Percentiles rank a stretch among this genome's conserved stretches.
These are phyloP conservation scores for Sarocladium oryzae DNA, from an alignment of 2,329 filamentous ascomycete species.

Conservation along the genomic window DNA sequence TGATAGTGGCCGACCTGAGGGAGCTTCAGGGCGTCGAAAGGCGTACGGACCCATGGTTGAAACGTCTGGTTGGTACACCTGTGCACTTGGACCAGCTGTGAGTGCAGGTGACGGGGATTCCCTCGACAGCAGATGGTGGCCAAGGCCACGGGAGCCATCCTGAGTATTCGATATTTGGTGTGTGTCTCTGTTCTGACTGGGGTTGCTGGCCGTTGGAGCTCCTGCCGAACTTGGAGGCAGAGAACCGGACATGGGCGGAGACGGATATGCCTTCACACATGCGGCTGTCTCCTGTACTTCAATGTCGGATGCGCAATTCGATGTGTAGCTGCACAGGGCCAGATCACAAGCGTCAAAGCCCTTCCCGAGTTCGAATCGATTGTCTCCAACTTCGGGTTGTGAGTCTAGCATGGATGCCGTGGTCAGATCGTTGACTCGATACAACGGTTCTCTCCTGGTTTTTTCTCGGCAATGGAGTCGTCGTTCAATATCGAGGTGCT, in stretches of 20 bases:
- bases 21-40: slow-evolving; percentile 5
- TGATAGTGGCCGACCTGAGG: slow-evolving; percentile 8
- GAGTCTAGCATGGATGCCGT: slow-evolving; percentile 8
- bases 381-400: neutral
- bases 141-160: slow-evolving; percentile 43
- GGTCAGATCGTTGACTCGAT: neutral
- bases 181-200: slow-evolving; percentile 37
- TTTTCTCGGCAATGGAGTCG: too few species aligned
- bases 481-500: neutral
- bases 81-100: neutral
- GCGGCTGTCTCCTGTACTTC: slow-evolving; percentile 43
- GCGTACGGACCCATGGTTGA: neutral
- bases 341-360: slow-evolving; percentile 51
- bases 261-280: slow-evolving; percentile 58
- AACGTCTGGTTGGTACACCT: neutral
- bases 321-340: slow-evolving; percentile 40
- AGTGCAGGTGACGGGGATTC: slow-evolving; percentile 16
- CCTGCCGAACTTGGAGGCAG: slow-evolving; percentile 49
- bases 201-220: slow-evolving; percentile 51
- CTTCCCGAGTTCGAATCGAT: slow-evolving; percentile 38
- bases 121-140: slow-evolving; percentile 16
- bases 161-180: slow-evolving; percentile 37
- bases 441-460: too few species aligned
- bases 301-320: slow-evolving; percentile 41
- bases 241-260: slow-evolving; percentile 69